Evolutionary conservation across 163 green algal genomes (phyloP), one percentile per base, ranked within the genome.

Genomic region (Scenedesmus sp.): DNA sequence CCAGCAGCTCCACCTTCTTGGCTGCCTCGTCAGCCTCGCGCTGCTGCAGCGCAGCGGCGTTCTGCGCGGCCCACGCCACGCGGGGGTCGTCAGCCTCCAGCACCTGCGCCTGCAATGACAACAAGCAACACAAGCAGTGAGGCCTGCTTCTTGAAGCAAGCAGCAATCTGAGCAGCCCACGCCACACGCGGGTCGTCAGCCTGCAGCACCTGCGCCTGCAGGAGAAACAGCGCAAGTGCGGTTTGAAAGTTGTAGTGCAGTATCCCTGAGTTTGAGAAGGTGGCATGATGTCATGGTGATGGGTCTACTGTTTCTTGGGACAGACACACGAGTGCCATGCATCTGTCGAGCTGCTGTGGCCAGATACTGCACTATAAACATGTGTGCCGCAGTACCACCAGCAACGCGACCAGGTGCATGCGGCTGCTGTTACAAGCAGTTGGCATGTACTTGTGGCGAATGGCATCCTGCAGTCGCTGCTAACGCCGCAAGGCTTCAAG

Each of bases 41-140:
- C 81, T 88, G 57, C 88, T 62, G 56, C 54, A 92, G 66, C 10
- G 66, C 81, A 2, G 5, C 59, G 1, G 10, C 6, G 55, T 92
- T 92, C 2, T 34, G 34, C 0, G 54, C 64, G n/a, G 56, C 81
- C 88, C 88, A 92, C 8, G 76, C 88, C 15, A 82, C 12, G n/a
- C 88, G 88, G 1, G 88, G 88, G 66, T 92, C 88, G 56, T 88
- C 88, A 54, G 82, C 81, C 56, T 88, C 74, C 81, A 92, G 12
- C 13, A 86, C 34, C 26, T 62, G 84, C 10, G 83, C 83, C 84
- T 88, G 84, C 13, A 23, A 10, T 4, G 46, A 64, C 26, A 13
- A 12, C 13, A 16, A 46, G 73, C 87, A 76, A 73, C 18, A 23
- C 55, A 18, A 12, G 55, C 82, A 67, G 82, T 52, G 55, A 55